phyloP scores from a whole-genome alignment of 768 basidiomycete species.

The Russula sp. region DNA sequence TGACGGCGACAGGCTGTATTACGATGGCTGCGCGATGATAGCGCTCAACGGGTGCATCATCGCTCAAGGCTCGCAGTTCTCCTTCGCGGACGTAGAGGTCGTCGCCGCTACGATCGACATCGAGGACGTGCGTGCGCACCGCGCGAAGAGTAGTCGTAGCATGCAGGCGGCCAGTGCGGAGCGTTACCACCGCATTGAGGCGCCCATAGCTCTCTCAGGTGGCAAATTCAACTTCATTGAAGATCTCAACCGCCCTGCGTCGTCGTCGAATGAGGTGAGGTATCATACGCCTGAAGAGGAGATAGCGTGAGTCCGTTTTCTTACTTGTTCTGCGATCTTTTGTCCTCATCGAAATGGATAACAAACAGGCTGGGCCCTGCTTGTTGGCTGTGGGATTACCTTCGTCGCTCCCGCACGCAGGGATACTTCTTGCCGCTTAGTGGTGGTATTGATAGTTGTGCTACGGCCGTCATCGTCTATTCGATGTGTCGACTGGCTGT shows the following conservation, averaged over 20 bases:
- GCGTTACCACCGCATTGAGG: conserved; percentile 77
- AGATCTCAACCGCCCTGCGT: conserved; percentile 32
- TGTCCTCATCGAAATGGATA: background rate
- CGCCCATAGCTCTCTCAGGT: conserved; percentile 72
- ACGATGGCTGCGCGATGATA: conserved; percentile 96
- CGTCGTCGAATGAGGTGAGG: conserved; percentile 45
- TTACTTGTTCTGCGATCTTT: too few species aligned
- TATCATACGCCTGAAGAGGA: conserved; percentile 94
- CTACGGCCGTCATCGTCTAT: conserved; percentile 91
- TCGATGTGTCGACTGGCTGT: conserved; percentile 94
- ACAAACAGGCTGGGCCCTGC: conserved; percentile 84
- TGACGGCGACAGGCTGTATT: conserved; percentile 96
- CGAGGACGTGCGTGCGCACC: conserved; percentile 91
- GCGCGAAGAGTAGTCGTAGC: conserved; percentile 77
- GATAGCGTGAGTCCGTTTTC: conserved; percentile 64
- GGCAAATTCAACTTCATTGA: conserved; percentile 66
- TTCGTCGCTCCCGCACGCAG: conserved; percentile 86
- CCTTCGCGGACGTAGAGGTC: conserved; percentile 92
- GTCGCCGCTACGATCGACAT: conserved; percentile 94
- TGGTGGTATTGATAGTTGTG: conserved; percentile 96
- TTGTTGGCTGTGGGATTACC: conserved; percentile 99
- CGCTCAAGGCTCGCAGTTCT: conserved; percentile 97
- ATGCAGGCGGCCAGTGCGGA: conserved; percentile 83
- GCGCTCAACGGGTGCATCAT: conserved; percentile 90
- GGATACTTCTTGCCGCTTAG: conserved; percentile 96